These are phyloP conservation scores for Moricandia arvensis DNA, from an alignment of 345 rosid species.

Conservation along the genomic window DNA sequence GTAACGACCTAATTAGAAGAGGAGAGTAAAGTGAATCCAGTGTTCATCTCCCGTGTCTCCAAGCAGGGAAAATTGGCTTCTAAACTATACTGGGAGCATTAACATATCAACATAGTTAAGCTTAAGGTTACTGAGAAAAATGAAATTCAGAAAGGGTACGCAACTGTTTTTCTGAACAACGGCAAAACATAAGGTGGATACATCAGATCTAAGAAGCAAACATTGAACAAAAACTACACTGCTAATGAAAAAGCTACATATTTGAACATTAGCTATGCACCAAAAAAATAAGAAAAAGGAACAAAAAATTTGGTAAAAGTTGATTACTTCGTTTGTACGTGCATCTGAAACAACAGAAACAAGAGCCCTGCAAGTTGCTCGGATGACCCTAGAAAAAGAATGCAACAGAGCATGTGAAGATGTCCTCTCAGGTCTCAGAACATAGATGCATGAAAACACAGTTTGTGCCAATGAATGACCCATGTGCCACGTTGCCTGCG, in stretches of 20 bases:
- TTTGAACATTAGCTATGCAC: background rate
- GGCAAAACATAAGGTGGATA: background rate
- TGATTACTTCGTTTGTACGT: conserved; percentile 99
- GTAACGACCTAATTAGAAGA: background rate
- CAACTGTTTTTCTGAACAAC: background rate
- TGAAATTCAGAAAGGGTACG: conserved; percentile 2
- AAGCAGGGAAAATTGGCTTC: conserved; percentile 22
- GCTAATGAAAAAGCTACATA: background rate
- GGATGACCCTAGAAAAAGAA: conserved; percentile 81
- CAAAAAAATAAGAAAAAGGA: conserved; percentile 29
- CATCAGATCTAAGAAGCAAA: conserved; percentile 10
- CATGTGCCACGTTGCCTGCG: conserved; percentile 98
- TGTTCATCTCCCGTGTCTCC: background rate
- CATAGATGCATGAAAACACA: conserved; percentile 95
- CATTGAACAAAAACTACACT: background rate
- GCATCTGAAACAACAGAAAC: conserved; percentile 92
- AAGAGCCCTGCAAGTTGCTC: conserved; percentile 93
- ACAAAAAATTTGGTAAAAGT: conserved; percentile 45
- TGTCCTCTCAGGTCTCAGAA: conserved; percentile 89
- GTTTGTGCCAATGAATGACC: conserved; percentile 99
- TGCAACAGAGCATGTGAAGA: conserved; percentile 78
- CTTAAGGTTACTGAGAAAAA: conserved; percentile 11
- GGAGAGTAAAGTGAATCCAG: background rate
- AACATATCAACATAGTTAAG: conserved; percentile 14
- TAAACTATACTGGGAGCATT: conserved; percentile 6